Percentiles rank a stretch among this genome's conserved stretches.
These are phyloP conservation scores for Pythium aristosporum DNA, from an alignment of 352 stramenopile genomes.

Conservation along the genomic window DNA sequence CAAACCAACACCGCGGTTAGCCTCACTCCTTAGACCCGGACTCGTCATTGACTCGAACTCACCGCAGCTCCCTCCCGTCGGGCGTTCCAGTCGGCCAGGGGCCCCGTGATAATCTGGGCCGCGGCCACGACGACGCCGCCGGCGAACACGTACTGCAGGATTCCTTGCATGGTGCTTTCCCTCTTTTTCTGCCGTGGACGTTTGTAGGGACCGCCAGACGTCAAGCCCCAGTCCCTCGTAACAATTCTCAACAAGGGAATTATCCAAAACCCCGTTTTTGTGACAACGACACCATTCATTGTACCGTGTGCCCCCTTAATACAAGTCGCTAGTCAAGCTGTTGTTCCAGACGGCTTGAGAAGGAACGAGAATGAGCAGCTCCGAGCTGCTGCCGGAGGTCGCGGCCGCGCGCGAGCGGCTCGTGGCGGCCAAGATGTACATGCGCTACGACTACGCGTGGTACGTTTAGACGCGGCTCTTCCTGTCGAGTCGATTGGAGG, in stretches of 20 bases:
- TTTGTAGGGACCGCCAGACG: slow-evolving; percentile 2
- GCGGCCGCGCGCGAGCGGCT: slow-evolving; percentile 48
- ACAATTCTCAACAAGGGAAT: background rate
- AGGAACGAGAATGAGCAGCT: background rate
- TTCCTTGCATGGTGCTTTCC: slow-evolving; percentile 55
- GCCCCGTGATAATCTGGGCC: slow-evolving; percentile 65
- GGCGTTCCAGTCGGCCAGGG: slow-evolving; percentile 73
- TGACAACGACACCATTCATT: background rate
- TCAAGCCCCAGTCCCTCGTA: background rate
- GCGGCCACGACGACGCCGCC: slow-evolving; percentile 65
- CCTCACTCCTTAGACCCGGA: background rate
- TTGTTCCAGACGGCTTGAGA: too few relatives aligned
- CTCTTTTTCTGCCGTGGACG: background rate
- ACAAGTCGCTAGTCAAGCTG: background rate
- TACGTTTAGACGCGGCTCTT: slow-evolving; percentile 21
- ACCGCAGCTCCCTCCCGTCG: slow-evolving; percentile 68
- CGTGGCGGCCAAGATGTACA: slow-evolving; percentile 51
- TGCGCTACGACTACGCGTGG: slow-evolving; percentile 89
- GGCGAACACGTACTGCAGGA: slow-evolving; percentile 70
- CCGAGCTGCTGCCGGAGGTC: slow-evolving; percentile 6
- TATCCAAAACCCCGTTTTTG: background rate
- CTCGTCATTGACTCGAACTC: slow-evolving; percentile 3
- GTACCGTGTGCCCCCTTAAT: slow-evolving; percentile 1
- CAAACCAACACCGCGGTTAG: background rate
- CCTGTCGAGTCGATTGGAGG: slow-evolving; percentile 2